Base-by-base conservation (phyloP, 1,284 basidiomycete genomes). In the Pterulicium gracile region DNA sequence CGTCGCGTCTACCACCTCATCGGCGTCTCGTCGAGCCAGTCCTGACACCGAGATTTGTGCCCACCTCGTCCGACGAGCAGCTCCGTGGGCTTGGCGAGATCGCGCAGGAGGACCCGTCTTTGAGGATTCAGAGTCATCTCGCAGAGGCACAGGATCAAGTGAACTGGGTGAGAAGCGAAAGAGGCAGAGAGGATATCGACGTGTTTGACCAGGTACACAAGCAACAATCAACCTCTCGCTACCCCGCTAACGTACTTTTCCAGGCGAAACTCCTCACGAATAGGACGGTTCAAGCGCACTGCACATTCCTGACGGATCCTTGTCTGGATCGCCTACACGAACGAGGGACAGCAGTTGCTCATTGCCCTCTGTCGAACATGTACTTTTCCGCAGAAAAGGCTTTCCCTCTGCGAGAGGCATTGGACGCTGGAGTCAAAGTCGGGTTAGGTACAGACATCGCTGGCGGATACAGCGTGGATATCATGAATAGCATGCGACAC, bases 401-500 rank as follows among this genome's bases (percentile, higher is more conserved):
- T 0, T 85, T 92, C 56, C 76, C 72, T 2, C 65, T 91, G 12
- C 77, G 84, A 22, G 85, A 90, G 59, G 85, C 87, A 1, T 65
- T 91, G 17, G 61, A 73, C 34, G 62, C 60, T 17, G 72, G 72
- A 0, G 75, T 88, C 20, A 73, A 70, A 35, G 75, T 92, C 14
- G 88, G 88, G 0, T 70, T 92, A 1, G 89, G 89, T 1, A 80
- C 79, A n/a, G 89, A 92, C 55, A 68, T 91, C 42, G 87, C 87
- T 1, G 89, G 89, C 2, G 88, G 89, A 3, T 92, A 92, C 58
- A 78, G 75, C 40, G 61, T 82, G 24, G 81, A 86, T 52, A 77
- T 91, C 27, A 83, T 88, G 73, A 70, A 64, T 42, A 69, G 76
- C 15, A 92, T 91, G 89, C 70, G 89, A 32, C 76, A 79, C 48